phyloP scores from a whole-genome alignment of 495 filamentous ascomycete genomes.

The Penicillium longicatenatum region DNA sequence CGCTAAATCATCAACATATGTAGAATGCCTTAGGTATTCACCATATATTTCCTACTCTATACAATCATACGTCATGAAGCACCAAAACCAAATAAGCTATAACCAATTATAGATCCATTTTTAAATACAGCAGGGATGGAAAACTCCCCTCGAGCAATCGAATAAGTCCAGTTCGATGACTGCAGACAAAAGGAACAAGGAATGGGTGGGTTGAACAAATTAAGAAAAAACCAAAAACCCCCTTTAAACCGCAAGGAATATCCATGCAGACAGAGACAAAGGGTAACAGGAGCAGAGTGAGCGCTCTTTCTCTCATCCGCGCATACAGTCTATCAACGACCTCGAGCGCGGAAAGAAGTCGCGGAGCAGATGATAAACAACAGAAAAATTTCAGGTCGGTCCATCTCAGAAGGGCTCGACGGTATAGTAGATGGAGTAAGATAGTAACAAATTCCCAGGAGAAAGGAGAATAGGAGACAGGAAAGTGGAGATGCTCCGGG shows the following conservation, averaged over 20 bases:
- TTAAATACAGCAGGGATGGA: constrained; percentile 28
- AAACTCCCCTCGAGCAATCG: constrained; percentile 12
- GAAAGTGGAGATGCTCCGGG: constrained; percentile 15
- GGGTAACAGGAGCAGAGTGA: constrained; percentile 20
- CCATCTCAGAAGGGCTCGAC: constrained; percentile 33
- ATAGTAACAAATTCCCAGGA: constrained; percentile 23
- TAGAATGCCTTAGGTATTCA: too few relatives aligned
- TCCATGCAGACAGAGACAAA: not conserved
- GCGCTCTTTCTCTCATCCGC: constrained; percentile 19
- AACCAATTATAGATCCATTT: constrained; percentile 27
- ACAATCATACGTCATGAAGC: too few relatives aligned
- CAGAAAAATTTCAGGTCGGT: constrained; percentile 16
- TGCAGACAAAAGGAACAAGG: constrained; percentile 32
- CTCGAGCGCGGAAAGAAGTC: constrained; percentile 13
- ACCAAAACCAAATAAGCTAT: not conserved
- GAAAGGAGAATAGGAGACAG: constrained; percentile 20
- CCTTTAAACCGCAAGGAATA: constrained; percentile 6
- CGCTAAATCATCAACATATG: too few relatives aligned
- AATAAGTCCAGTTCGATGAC: constrained; percentile 27
- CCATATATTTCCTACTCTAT: too few relatives aligned
- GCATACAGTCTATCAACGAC: constrained; percentile 22
- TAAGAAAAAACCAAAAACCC: constrained; percentile 21
- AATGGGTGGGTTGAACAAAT: constrained; percentile 21
- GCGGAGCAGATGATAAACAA: constrained; percentile 12
- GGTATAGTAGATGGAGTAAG: constrained; percentile 13